Evolutionary conservation across 2,329 filamentous ascomycete genomes (phyloP).

Genomic region (Phaeosphaeriaceae sp.): DNA sequence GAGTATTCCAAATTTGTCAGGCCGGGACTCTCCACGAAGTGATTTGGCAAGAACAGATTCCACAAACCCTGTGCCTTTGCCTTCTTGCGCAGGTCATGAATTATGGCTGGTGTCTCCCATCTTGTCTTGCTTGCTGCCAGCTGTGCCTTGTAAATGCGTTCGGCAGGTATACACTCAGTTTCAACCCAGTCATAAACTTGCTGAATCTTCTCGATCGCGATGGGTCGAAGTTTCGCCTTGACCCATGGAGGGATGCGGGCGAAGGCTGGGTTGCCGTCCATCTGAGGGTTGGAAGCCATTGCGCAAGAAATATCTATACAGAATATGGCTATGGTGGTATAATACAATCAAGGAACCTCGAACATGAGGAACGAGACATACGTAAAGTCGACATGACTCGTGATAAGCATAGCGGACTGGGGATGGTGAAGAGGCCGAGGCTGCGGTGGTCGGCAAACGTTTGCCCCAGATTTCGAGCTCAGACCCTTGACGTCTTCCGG

Average conservation of each 20-base stretch:
- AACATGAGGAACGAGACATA: slow-evolving; percentile 5
- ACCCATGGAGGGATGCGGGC: slow-evolving; percentile 53
- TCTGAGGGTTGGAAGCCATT: slow-evolving; percentile 26
- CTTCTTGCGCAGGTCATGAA: slow-evolving; percentile 52
- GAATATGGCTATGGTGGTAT: slow-evolving; percentile 5
- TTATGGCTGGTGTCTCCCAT: slow-evolving; percentile 52
- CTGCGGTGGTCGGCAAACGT: slow-evolving; percentile 22
- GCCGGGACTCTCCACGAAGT: slow-evolving; percentile 53
- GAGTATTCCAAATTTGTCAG: slow-evolving; percentile 56
- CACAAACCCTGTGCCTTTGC: slow-evolving; percentile 50
- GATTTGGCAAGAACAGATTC: slow-evolving; percentile 52
- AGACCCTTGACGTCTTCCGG: slow-evolving; percentile 1
- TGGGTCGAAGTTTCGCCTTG: slow-evolving; percentile 58
- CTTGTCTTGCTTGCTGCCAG: slow-evolving; percentile 32
- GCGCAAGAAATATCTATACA: background rate
- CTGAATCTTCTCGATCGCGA: slow-evolving; percentile 53
- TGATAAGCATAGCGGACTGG: slow-evolving; percentile 11
- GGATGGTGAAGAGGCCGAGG: slow-evolving; percentile 27
- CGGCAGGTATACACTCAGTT: slow-evolving; percentile 53
- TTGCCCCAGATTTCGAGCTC: slow-evolving; percentile 20
- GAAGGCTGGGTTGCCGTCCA: slow-evolving; percentile 47
- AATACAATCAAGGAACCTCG: slow-evolving; percentile 6
- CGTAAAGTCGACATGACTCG: slow-evolving; percentile 21
- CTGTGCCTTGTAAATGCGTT: slow-evolving; percentile 53
- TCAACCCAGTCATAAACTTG: slow-evolving; percentile 55